Conservation (phyloP, 805 yeast genomes). For the Cyberlindnera japonica region DNA sequence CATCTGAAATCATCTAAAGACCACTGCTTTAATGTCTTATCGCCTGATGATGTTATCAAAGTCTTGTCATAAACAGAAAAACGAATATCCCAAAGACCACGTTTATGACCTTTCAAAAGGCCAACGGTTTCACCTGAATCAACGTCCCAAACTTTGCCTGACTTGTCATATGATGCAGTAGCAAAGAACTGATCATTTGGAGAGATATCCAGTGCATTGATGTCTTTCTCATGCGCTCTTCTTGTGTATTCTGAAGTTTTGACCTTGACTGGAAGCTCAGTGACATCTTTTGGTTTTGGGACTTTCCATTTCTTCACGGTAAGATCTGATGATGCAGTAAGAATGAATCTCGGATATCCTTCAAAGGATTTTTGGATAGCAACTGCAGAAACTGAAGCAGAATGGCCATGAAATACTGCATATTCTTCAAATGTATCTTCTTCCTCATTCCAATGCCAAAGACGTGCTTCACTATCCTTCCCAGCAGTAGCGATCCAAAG, state of each 20-base stretch:
- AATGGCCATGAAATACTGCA: constrained; percentile 79
- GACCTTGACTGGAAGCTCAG: constrained; percentile 33
- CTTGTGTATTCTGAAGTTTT: constrained; percentile 80
- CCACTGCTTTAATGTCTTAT: constrained; percentile 88
- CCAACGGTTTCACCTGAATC: constrained; percentile 87
- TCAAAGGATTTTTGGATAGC: constrained; percentile 48
- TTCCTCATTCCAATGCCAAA: constrained; percentile 67
- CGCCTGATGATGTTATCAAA: constrained; percentile 85
- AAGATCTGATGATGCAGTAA: constrained; percentile 90
- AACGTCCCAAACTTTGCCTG: constrained; percentile 85
- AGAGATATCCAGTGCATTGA: constrained; percentile 84
- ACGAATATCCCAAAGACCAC: constrained; percentile 91
- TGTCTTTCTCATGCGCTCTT: constrained; percentile 95
- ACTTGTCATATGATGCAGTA: constrained; percentile 90
- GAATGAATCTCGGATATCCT: constrained; percentile 57
- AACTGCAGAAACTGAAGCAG: constrained; percentile 80
- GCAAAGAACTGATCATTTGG: constrained; percentile 88
- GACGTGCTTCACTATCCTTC: constrained; percentile 78
- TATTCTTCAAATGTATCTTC: constrained; percentile 39
- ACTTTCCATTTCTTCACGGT: constrained; percentile 84
- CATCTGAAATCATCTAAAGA: constrained; percentile 74
- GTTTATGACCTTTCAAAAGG: constrained; percentile 80
- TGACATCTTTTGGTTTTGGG: constrained; percentile 57
- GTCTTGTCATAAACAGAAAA: constrained; percentile 79
- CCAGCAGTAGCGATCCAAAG: constrained; percentile 89